Percentiles rank a stretch among this genome's conserved stretches.
phyloP scores from a whole-genome alignment of 306 rosid genomes.

The Abrus precatorius region DNA sequence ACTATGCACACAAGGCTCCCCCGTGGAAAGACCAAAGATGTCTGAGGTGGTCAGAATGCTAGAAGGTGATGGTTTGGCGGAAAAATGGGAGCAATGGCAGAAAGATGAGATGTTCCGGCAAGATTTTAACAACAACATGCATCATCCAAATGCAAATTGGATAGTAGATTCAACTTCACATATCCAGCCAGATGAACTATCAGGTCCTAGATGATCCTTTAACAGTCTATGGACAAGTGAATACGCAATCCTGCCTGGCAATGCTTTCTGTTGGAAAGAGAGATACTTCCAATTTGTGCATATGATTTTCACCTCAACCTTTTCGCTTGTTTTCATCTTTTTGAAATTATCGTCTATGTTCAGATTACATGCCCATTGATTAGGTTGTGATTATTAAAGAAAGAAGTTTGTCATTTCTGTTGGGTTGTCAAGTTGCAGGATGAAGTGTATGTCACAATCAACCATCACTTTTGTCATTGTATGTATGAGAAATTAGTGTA shows the following conservation, averaged over 20 bases:
- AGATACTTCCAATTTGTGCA: conserved; percentile 67
- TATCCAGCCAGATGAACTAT: conserved; percentile 78
- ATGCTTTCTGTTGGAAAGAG: conserved; percentile 50
- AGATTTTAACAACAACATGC: conserved; percentile 58
- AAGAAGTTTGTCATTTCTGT: conserved; percentile 49
- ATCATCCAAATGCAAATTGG: conserved; percentile 68
- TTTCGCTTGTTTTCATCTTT: conserved; percentile 37
- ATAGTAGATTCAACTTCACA: conserved; percentile 80
- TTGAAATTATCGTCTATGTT: conserved; percentile 56
- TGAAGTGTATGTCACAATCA: conserved; percentile 54
- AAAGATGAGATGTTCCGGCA: conserved; percentile 79
- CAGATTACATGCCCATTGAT: conserved; percentile 53
- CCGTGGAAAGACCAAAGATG: conserved; percentile 92
- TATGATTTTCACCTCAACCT: conserved; percentile 53
- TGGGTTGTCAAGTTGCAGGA: conserved; percentile 55
- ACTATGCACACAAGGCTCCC: conserved; percentile 84
- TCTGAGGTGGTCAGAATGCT: conserved; percentile 95
- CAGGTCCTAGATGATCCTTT: conserved; percentile 83
- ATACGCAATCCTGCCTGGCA: conserved; percentile 43
- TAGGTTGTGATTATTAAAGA: conserved; percentile 55
- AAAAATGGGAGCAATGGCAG: conserved; percentile 96
- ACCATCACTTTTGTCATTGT: conserved; percentile 58
- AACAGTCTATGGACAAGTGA: conserved; percentile 38
- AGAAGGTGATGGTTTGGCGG: conserved; percentile 91
- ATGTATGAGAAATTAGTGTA: conserved; percentile 59